Evolutionary conservation across 1,284 basidiomycete genomes (phyloP).

Genomic region (Schizophyllum amplum): DNA sequence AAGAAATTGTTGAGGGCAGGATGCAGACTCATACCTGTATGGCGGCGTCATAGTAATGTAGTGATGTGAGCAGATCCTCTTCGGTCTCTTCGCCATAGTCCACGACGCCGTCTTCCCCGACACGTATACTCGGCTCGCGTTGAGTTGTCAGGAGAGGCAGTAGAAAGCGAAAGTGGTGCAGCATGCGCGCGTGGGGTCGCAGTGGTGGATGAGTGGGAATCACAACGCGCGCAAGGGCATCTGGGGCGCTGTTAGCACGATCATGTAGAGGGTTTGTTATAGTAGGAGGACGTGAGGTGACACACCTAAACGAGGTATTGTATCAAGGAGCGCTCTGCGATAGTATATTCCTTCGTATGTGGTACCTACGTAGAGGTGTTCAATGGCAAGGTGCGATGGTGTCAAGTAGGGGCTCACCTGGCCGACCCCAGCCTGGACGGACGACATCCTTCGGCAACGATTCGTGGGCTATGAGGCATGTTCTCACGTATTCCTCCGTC

Average conservation of each 20-base stretch:
- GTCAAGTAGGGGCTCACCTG: conserved; percentile 36
- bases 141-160: conserved; percentile 47
- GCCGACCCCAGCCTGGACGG: conserved; percentile 79
- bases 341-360: conserved; percentile 53
- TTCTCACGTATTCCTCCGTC: conserved; percentile 69
- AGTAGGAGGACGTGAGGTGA: conserved; percentile 3
- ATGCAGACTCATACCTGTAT: no score
- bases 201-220: conserved; percentile 54
- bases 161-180: conserved; percentile 66
- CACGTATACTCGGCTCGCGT: background rate
- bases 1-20: no score
- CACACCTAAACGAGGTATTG: conserved; percentile 59
- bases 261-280: background rate
- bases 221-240: conserved; percentile 54
- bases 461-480: conserved; percentile 70
- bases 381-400: conserved; percentile 1
- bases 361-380: conserved; percentile 32
- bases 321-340: conserved; percentile 55
- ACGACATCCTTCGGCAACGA: conserved; percentile 63
- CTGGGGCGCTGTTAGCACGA: conserved; percentile 24
- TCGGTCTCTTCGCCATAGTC: conserved; percentile 31
- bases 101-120: background rate
- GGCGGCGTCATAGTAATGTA: conserved; percentile 71
- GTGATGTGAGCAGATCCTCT: conserved; percentile 43
- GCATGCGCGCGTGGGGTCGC: conserved; percentile 61